phyloP scores from a whole-genome alignment of 2,329 filamentous ascomycete species.

The Alternaria ventricosa region DNA sequence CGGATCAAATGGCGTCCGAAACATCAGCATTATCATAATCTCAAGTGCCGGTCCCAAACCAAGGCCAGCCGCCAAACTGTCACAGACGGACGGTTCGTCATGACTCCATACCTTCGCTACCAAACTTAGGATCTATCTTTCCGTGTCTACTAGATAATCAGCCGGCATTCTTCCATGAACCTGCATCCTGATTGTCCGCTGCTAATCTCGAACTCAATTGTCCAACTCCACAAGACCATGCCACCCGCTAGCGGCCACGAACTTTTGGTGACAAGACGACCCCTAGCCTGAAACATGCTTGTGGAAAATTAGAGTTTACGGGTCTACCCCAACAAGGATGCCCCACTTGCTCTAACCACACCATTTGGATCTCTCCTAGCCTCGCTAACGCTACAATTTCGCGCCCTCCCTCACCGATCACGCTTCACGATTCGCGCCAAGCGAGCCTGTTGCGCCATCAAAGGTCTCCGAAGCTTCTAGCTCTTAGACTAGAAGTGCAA shows the following conservation, averaged over 20 bases:
- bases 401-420: conserved; percentile 15
- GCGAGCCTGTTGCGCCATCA: conserved; percentile 19
- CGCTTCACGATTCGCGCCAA: conserved; percentile 9
- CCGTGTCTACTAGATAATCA: not conserved
- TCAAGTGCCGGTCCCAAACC: conserved; percentile 6
- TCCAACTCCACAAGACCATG: not conserved
- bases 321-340: conserved; percentile 15
- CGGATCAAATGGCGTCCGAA: conserved; percentile 9
- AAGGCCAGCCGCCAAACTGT: conserved; percentile 9
- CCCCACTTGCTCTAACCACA: conserved; percentile 5
- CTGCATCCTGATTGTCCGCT: not conserved
- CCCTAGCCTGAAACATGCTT: conserved; percentile 28
- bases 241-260: not conserved
- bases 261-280: conserved; percentile 8
- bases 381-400: conserved; percentile 8
- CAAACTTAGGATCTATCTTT: not conserved
- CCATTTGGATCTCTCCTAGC: conserved; percentile 4
- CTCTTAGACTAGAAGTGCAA: conserved; percentile 16
- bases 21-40: conserved; percentile 1
- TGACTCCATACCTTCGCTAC: not conserved
- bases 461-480: conserved; percentile 23
- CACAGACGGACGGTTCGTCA: conserved; percentile 5
- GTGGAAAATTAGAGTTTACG: conserved; percentile 30
- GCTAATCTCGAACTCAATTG: conserved; percentile 1
- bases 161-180: conserved; percentile 1